phyloP scores from a whole-genome alignment of 2,329 filamentous ascomycete species.

The Parascedosporium putredinis region DNA sequence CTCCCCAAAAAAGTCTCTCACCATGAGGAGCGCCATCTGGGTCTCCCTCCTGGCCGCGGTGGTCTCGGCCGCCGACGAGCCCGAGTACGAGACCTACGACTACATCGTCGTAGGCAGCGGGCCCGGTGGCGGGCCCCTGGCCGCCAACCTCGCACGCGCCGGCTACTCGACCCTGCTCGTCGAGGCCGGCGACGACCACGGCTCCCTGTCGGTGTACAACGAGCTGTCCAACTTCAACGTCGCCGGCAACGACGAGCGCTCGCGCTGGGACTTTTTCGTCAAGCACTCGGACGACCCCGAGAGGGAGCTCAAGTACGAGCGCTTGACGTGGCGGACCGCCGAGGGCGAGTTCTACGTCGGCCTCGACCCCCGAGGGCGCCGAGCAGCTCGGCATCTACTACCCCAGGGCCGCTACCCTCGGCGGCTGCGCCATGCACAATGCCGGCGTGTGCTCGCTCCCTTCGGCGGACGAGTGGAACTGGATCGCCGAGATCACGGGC shows the following conservation, averaged over 20 bases:
- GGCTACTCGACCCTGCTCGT: slow-evolving; percentile 50
- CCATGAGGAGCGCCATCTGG: not conserved
- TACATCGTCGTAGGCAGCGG: slow-evolving; percentile 55
- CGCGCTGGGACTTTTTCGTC: slow-evolving; percentile 50
- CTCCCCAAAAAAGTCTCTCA: not conserved
- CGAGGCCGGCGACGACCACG: slow-evolving; percentile 51
- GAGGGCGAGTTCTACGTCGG: slow-evolving; percentile 10
- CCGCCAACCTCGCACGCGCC: slow-evolving; percentile 46
- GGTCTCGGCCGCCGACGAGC: not conserved
- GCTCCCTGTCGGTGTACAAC: slow-evolving; percentile 28
- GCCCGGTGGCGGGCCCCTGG: slow-evolving; percentile 47
- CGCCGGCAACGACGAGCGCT: slow-evolving; percentile 38
- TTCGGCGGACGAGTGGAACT: slow-evolving; percentile 36
- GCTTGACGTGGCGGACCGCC: slow-evolving; percentile 12
- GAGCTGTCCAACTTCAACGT: slow-evolving; percentile 37
- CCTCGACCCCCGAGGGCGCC: slow-evolving; percentile 17
- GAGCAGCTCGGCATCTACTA: slow-evolving; percentile 19
- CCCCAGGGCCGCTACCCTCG: slow-evolving; percentile 16
- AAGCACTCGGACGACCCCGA: slow-evolving; percentile 42
- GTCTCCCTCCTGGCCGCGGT: slow-evolving; percentile 2
- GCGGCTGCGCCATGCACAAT: slow-evolving; percentile 32
- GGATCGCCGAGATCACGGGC: slow-evolving; percentile 36
- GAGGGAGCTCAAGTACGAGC: slow-evolving; percentile 29
- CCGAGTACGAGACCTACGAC: slow-evolving; percentile 25
- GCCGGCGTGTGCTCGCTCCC: slow-evolving; percentile 38